Conservation (phyloP, 129 eudicot species). For the Chrysanthemum seticuspe region DNA sequence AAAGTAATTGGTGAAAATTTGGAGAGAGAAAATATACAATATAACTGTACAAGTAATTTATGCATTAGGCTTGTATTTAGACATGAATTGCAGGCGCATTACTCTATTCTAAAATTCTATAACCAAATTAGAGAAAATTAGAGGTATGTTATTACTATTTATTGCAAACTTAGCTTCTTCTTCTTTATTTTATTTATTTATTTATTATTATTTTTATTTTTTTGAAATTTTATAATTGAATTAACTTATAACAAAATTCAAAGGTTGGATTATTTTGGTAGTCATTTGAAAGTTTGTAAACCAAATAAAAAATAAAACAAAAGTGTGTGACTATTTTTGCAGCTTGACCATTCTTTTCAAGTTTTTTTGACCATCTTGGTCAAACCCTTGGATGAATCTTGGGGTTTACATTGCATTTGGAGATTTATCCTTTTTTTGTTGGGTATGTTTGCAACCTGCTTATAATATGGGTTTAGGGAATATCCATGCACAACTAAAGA, state of each 20-base stretch:
- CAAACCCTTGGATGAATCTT: constrained; percentile 28
- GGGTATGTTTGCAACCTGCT: constrained; percentile 26
- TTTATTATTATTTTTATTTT: no score
- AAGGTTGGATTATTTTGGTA: neutral
- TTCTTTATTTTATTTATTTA: no score
- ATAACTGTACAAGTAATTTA: no score
- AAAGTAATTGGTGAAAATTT: no score
- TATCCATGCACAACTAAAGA: constrained; percentile 23
- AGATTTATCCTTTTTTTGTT: constrained; percentile 31
- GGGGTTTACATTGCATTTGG: constrained; percentile 32
- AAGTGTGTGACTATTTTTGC: neutral
- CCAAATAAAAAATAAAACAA: no score
- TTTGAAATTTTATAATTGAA: no score
- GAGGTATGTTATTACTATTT: neutral
- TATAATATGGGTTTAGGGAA: constrained; percentile 29
- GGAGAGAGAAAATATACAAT: no score
- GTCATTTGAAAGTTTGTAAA: neutral
- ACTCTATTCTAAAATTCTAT: neutral
- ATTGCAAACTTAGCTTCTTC: no score
- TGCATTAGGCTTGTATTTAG: no score
- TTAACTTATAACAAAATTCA: neutral
- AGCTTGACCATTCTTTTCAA: constrained; percentile 14
- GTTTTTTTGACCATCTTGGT: constrained; percentile 23
- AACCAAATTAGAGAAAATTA: neutral
- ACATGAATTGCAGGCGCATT: no score